Evolutionary conservation across 495 filamentous ascomycete species (phyloP), one percentile per base, ranked within the genome.

Genomic region (Tuber magnatum): DNA sequence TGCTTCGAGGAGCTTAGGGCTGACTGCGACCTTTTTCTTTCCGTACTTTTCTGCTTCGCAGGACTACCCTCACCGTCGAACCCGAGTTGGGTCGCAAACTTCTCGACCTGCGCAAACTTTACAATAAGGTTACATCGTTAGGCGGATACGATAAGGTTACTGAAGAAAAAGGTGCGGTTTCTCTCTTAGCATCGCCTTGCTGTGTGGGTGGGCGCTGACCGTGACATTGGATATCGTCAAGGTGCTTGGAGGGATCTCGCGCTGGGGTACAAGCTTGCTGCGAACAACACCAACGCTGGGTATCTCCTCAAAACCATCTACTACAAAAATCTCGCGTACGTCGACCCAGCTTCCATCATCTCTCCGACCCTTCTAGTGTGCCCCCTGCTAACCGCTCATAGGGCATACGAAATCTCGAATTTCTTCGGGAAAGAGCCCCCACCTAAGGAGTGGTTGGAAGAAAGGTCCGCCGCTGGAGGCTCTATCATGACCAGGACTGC

Each of bases 141-240:
- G 92, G 92, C 68, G 92, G 92, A 73, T 95, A 95, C 82, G 92
- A 95, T 83, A 89, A 89, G 76, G 88, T 93, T 43, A 93, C 90
- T 43, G 89, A 89, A 48, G 91, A 93, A 79, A 93, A 93, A 85
- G 86, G 81, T 78, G 70, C 69, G 80, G 80, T 32, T 35, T 10
- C 18, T 48, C 41, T 35, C 8, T 38, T 28, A 42, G 32, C 44
- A n/a, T 38, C 18, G 44, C 5, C 24, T 41, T n/a, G 68, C 43
- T 22, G 39, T 28, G 38, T 56, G 42, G 69, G 28, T 35, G 28
- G 65, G 43, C 56, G 39, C 32, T 39, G 69, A 46, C 68, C 44
- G 76, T 41, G 65, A 69, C 24, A 35, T 48, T 79, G 74, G 69
- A 75, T 71, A 70, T 70, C 73, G 43, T 78, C 70, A 48, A 61